Conservation (phyloP, 257 asterid species). For the Solanum dulcamara region DNA sequence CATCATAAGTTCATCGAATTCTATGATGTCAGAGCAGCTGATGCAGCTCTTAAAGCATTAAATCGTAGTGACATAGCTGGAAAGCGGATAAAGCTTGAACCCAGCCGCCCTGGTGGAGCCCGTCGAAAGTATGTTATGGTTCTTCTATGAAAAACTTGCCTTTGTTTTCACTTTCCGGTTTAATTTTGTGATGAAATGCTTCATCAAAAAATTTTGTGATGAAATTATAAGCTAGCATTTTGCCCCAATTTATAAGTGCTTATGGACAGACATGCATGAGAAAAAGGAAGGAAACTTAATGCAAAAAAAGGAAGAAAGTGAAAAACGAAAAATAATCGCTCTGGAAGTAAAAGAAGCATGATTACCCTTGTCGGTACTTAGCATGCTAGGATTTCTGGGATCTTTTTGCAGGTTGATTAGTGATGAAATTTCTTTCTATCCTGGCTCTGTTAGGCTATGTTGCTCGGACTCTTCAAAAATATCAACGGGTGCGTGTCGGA, state of each 20-base stretch:
- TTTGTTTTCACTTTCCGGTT: not conserved
- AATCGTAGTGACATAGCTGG: constrained; percentile 91
- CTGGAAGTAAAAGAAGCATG: not conserved
- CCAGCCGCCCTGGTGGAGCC: constrained; percentile 96
- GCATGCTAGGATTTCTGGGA: not conserved
- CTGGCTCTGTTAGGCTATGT: not conserved
- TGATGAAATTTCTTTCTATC: not conserved
- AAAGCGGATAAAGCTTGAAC: constrained; percentile 93
- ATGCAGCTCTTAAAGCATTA: constrained; percentile 88
- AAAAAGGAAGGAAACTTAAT: not conserved
- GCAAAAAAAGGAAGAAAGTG: not conserved
- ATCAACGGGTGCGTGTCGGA: too few relatives aligned
- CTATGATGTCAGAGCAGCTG: constrained; percentile 90
- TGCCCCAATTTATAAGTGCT: not conserved
- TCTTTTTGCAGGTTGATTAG: not conserved
- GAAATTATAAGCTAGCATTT: not conserved
- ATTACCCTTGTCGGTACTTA: not conserved
- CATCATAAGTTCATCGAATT: constrained; percentile 97
- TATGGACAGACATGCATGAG: not conserved
- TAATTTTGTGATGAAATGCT: not conserved
- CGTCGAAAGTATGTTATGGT: constrained; percentile 58
- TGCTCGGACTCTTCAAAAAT: too few relatives aligned
- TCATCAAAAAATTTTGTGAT: not conserved
- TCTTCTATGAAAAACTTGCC: not conserved
- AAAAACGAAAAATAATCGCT: not conserved